Evolutionary conservation across 441 rosid genomes (phyloP).

Genomic region (Biscutella laevigata): DNA sequence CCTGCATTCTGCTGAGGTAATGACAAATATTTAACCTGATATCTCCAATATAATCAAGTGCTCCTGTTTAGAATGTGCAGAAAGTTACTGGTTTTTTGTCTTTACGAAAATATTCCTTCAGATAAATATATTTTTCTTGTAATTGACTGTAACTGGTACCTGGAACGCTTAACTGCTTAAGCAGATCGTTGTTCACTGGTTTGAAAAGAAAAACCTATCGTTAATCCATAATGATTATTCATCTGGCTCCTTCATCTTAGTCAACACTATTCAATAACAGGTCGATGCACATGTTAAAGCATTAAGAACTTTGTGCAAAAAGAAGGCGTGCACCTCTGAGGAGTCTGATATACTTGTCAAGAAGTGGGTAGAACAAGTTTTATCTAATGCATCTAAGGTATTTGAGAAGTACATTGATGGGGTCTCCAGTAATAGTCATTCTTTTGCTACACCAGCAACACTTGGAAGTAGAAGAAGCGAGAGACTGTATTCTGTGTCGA

Average conservation of each 20-base stretch:
- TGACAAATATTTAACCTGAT: neutral
- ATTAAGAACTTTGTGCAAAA: constrained; percentile 73
- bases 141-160: constrained; percentile 7
- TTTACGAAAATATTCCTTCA: neutral
- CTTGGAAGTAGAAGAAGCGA: constrained; percentile 43
- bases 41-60: neutral
- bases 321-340: constrained; percentile 47
- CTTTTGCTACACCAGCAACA: constrained; percentile 59
- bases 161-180: neutral
- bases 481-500: constrained; percentile 30
- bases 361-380: constrained; percentile 63
- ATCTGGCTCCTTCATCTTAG: constrained; percentile 8
- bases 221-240: neutral
- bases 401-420: constrained; percentile 56
- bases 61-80: neutral
- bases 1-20: constrained; percentile 93
- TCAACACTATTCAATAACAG: constrained; percentile 36
- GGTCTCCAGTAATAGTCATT: constrained; percentile 32
- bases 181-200: constrained; percentile 4
- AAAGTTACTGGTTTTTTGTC: neutral
- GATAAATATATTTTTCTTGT: neutral
- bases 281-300: constrained; percentile 91
- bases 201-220: neutral
- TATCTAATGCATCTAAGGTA: constrained; percentile 53
- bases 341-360: constrained; percentile 63